Evolutionary conservation across 805 yeast species (phyloP).

Genomic region (Saccharomycopsis selenospora): DNA sequence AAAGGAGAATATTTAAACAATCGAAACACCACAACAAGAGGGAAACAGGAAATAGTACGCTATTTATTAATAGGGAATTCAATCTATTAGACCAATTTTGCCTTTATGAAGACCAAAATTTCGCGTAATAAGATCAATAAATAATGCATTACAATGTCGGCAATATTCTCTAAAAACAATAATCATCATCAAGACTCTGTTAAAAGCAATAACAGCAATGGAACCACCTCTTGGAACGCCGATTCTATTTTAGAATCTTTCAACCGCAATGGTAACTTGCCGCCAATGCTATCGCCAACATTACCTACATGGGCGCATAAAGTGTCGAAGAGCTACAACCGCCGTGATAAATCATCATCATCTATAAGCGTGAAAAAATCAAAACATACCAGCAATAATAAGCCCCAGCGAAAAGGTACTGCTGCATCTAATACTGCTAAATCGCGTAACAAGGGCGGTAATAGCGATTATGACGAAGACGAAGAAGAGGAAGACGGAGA

Average conservation of each 20-base stretch:
- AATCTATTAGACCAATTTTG: too few relatives aligned
- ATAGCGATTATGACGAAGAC: conserved; percentile 12
- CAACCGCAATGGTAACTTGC: conserved; percentile 15
- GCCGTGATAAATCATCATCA: neutral
- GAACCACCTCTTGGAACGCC: conserved; percentile 1
- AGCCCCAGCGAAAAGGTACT: too few relatives aligned
- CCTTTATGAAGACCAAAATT: too few relatives aligned
- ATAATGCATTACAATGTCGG: neutral
- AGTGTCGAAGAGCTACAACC: neutral
- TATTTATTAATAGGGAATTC: too few relatives aligned
- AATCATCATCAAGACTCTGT: too few relatives aligned
- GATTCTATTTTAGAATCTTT: conserved; percentile 10
- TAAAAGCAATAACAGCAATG: neutral
- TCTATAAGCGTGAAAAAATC: too few relatives aligned
- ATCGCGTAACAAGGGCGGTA: neutral
- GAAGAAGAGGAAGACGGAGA: conserved; percentile 22
- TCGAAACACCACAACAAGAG: too few relatives aligned
- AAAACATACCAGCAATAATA: neutral
- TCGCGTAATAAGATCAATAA: too few relatives aligned
- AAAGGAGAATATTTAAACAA: too few relatives aligned
- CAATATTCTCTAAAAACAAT: conserved; percentile 4
- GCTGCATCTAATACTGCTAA: neutral
- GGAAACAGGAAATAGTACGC: too few relatives aligned
- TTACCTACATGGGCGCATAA: conserved; percentile 18
- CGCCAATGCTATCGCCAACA: conserved; percentile 19